A percentile compares a stretch with the other conserved stretches of the same genome.
Conservation (phyloP, 208 protist genomes). For the Leishmania turanica region DNA sequence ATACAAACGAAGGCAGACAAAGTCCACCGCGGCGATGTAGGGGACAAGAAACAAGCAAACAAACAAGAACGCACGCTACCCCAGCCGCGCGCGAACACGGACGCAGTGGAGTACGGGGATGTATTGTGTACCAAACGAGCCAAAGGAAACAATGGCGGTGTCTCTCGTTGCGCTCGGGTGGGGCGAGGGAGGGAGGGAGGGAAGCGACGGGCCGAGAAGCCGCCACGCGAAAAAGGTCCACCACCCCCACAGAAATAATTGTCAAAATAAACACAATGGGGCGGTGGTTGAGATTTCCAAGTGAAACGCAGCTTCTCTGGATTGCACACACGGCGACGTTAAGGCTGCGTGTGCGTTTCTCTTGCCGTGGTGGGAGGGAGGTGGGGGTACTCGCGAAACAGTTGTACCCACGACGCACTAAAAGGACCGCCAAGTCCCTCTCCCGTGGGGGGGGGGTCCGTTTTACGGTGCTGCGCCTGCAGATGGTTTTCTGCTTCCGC, state of each 20-base stretch:
- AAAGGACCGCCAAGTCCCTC: background rate
- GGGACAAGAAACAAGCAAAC: background rate
- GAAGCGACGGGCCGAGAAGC: background rate
- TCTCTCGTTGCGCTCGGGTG: too few species aligned
- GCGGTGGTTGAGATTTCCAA: background rate
- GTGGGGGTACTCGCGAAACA: background rate
- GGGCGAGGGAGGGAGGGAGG: background rate
- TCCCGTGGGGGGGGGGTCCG: too few species aligned
- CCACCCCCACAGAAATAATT: background rate
- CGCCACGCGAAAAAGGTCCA: background rate
- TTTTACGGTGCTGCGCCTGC: background rate
- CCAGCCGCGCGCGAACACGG: background rate
- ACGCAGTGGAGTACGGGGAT: too few species aligned
- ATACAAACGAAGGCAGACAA: too few species aligned
- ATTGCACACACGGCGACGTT: background rate
- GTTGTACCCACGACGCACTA: background rate
- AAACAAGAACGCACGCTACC: background rate
- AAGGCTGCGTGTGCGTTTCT: background rate
- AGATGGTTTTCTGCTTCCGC: background rate
- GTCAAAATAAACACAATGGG: background rate
- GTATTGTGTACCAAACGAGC: background rate
- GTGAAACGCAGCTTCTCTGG: background rate
- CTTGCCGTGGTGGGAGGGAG: background rate
- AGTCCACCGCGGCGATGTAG: too few species aligned
- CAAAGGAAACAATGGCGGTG: background rate